Conservation (phyloP, 768 basidiomycete genomes). For the Hirschioporus abietinus region DNA sequence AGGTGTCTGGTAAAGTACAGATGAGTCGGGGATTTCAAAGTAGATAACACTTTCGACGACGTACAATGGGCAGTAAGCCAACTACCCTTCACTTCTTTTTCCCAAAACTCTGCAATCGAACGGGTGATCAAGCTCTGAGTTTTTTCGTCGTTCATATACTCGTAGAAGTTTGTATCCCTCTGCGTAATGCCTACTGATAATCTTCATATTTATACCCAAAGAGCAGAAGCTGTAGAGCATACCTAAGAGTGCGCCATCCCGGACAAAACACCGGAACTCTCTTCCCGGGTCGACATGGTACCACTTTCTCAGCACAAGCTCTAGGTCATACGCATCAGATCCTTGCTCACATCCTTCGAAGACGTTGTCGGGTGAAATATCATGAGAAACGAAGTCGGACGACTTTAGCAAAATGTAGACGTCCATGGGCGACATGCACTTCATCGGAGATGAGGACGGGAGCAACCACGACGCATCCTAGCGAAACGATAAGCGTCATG, state of each 20-base stretch:
- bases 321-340: slow-evolving; percentile 49
- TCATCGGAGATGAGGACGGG: slow-evolving; percentile 75
- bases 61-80: slow-evolving; percentile 68
- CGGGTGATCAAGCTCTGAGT: slow-evolving; percentile 49
- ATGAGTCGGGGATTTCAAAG: neutral
- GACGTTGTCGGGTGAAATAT: slow-evolving; percentile 52
- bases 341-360: slow-evolving; percentile 57
- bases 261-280: slow-evolving; percentile 89
- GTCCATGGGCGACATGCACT: slow-evolving; percentile 84
- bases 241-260: slow-evolving; percentile 70
- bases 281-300: slow-evolving; percentile 78
- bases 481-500: neutral
- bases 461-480: slow-evolving; percentile 93
- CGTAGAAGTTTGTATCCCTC: slow-evolving; percentile 85
- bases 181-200: slow-evolving; percentile 67
- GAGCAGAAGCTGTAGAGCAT: neutral
- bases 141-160: slow-evolving; percentile 64
- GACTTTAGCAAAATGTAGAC: slow-evolving; percentile 91
- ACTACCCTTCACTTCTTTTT: slow-evolving; percentile 50
- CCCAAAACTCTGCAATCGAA: slow-evolving; percentile 61
- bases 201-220: neutral
- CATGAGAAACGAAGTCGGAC: slow-evolving; percentile 84
- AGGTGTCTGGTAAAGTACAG: slow-evolving; percentile 48
- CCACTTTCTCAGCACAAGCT: slow-evolving; percentile 89
- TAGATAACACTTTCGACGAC: slow-evolving; percentile 23